Conservation (phyloP, 257 asterid species). For the Thymus quinquecostatus region DNA sequence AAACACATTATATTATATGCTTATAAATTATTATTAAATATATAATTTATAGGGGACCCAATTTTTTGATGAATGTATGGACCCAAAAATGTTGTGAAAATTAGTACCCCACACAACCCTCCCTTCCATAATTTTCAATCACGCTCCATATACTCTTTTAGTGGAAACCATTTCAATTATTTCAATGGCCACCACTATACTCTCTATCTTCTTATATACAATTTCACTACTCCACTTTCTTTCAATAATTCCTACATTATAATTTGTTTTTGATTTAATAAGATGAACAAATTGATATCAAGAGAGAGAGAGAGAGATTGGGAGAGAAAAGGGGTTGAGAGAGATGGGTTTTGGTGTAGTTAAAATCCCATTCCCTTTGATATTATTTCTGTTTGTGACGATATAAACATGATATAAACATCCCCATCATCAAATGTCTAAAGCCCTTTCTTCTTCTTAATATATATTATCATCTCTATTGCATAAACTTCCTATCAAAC, state of each 20-base stretch:
- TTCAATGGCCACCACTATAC: slow-evolving; percentile 34
- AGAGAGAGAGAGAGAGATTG: too few relatives aligned
- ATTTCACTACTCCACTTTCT: slow-evolving; percentile 5
- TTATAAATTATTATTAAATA: not conserved
- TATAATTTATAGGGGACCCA: slow-evolving; percentile 28
- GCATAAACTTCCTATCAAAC: slow-evolving; percentile 45
- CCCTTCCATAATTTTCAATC: slow-evolving; percentile 35
- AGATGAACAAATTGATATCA: too few relatives aligned
- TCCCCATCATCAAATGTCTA: slow-evolving; percentile 43
- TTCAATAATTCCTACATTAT: not conserved
- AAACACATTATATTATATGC: slow-evolving; percentile 26
- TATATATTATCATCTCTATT: slow-evolving; percentile 54
- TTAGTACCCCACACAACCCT: slow-evolving; percentile 30
- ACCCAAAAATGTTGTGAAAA: slow-evolving; percentile 28
- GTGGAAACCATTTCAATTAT: slow-evolving; percentile 38
- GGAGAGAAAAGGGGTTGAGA: slow-evolving; percentile 21
- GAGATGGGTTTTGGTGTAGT: slow-evolving; percentile 23
- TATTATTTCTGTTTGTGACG: slow-evolving; percentile 45
- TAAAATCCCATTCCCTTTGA: slow-evolving; percentile 40
- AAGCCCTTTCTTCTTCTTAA: slow-evolving; percentile 29
- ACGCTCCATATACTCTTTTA: slow-evolving; percentile 32
- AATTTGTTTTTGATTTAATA: too few relatives aligned
- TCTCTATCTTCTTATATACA: slow-evolving; percentile 21
- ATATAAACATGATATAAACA: slow-evolving; percentile 62
- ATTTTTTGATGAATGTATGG: slow-evolving; percentile 29